Base-by-base conservation (phyloP, 306 rosid species). In the Macrotyloma uniflorum region DNA sequence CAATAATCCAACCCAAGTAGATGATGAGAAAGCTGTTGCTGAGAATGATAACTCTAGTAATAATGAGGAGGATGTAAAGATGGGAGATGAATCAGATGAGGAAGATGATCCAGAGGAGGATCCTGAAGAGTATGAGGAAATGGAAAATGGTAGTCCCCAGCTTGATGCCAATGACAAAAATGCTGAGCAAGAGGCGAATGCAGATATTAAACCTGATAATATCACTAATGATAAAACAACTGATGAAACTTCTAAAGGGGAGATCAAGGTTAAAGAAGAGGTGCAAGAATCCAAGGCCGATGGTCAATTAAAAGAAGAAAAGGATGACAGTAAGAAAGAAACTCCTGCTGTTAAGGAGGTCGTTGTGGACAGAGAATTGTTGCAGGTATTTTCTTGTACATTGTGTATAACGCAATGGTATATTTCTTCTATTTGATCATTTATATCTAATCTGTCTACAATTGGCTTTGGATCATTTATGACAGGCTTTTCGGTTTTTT, bases 401-500 rank as follows among this genome's bases (percentile, higher is more conserved):
- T 9, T 55, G 2, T 67, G 45, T 35, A n/a, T n/a, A 13, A 20
- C 36, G 23, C 42, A 15, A 30, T 12, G 42, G 26, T 75, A 32
- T 73, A 26, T 63, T 63, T 42, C 26, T 59, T 47, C 43, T 53
- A 19, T 67, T 42, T 67, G 20, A 55, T 80, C 54, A 50, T 59
- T 59, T 71, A 24, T 43, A 4, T 4, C 19, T 79, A 1, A 46
- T 40, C 22, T 57, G 11, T 55, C 50, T 18, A 72, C 1, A 62
- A 24, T 67, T 54, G 40, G 30, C 69, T 8, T 26, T 78, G 5
- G 78, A 74, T 74, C 33, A 70, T 85, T 68, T 75, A 70, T 78
- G 83, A 61, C 89, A 95, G 99, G 99, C 99, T 63, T 95, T 95
- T 74, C 81, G 97, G 74, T 95, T 95, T 81, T 95, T 93, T 30